Base-by-base conservation (phyloP, 2,329 filamentous ascomycete species). In the Exserohilum rostratum region DNA sequence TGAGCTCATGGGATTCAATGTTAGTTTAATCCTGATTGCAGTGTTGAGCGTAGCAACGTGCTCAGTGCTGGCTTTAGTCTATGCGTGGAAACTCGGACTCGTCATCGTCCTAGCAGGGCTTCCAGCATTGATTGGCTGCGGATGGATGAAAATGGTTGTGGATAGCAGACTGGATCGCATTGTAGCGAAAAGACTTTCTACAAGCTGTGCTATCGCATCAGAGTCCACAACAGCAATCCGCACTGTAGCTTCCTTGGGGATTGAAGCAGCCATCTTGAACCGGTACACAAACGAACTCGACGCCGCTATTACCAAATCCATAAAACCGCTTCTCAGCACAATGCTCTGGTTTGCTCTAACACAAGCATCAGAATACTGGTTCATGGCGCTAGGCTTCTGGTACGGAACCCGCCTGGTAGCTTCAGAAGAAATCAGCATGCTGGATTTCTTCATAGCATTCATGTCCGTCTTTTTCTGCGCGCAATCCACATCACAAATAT, bases 171-270 rank as follows among this genome's bases (percentile, higher is more conserved):
- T 58, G 10, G 55, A 58, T 33, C 50, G 45, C 2, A 30, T 47
- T 9, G 52, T 97, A 72, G 87, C 90, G 62, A 53, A 50, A 13
- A 39, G 40, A 92, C 93, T 9, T 82, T 97, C 6, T 85, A 86
- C 3, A 85, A 85, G 37, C 82, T 97, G 40, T 86, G 97, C 37
- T 83, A 50, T 57, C 18, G 54, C 54, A 15, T 53, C 54, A 0
- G 54, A 57, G 52, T 57, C 47, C 39, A 63, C 52, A 38, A 62
- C 48, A 6, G 53, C 91, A 11, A 96, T 96, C 64, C 89, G 92
- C 46, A 97, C 93, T 2, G 92, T 97, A 11, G 93, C 92, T 6
- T 89, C 91, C 3, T 82, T 97, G 38, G 96, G 91, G 0, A 86
- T 92, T 12, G 93, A 97, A 76, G 83, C 13, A 3, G 40, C 47